Base-by-base conservation (phyloP, 2,329 filamentous ascomycete genomes). In the Diaporthe caulivora region DNA sequence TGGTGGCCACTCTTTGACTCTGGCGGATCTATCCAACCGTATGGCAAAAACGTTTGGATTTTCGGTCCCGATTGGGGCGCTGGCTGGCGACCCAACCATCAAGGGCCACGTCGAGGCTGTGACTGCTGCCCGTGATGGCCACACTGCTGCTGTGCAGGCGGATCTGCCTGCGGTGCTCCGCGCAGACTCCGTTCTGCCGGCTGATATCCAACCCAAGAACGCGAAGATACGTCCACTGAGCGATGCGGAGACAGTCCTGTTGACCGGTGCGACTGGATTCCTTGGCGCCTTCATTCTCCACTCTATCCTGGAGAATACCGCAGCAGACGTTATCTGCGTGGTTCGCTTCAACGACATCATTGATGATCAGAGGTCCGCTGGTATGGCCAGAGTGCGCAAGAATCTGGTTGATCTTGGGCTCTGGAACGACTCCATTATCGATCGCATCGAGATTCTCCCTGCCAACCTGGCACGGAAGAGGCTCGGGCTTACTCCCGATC, bases 381-480 rank as follows among this genome's bases (percentile, higher is more conserved):
- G 92, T 76, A 91, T 95, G 79, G 92, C 93, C 4, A 88, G 93
- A 74, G 87, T 96, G 74, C 91, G 94, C 44, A 90, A 91, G 79
- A 95, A 95, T 78, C 84, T 95, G 26, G 88, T 95, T n/a, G 93
- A 95, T 76, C 85, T 95, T 24, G 93, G 93, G 1, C 84, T 95
- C 1, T 96, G 94, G 94, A 87, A 90, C 69, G 93, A 95, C 78
- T 90, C 89, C 0, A 92, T 95, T 78, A 91, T 95, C 80, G 93
- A 95, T 79, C 92, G 94, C 11, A 91, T 95, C 68, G 92, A 95
- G 78, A 90, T 95, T 44, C 83, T 95, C 11, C 91, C 93, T 0
- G 94, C 92, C 55, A 95, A 95, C 79, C 80, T 96, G 55, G 90
- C 92, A 8, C 87, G 91, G 47, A 91, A 90, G 78, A 88, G 90